phyloP scores from a whole-genome alignment of 1,284 basidiomycete species.

The Pascua guehoae region DNA sequence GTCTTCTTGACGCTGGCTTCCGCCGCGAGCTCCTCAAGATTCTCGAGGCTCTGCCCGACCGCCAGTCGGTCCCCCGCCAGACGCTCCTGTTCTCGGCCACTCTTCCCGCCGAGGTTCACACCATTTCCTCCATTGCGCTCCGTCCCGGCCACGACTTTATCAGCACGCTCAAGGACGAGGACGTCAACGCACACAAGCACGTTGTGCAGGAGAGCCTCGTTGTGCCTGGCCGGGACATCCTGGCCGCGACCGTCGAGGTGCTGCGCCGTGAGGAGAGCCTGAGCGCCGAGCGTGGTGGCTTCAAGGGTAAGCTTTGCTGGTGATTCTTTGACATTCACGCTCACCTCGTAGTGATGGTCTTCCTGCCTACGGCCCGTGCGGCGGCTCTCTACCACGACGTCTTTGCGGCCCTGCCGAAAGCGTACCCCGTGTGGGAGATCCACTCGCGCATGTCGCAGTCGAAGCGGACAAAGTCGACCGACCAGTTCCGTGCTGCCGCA shows the following conservation, averaged over 20 bases:
- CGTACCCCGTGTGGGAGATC: constrained; percentile 40
- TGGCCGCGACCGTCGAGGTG: constrained; percentile 52
- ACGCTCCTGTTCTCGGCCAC: constrained; percentile 54
- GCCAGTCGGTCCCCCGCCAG: constrained; percentile 39
- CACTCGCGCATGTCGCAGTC: constrained; percentile 45
- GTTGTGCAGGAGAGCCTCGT: constrained; percentile 59
- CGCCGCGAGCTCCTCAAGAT: constrained; percentile 39
- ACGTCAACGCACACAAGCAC: constrained; percentile 64
- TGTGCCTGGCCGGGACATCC: constrained; percentile 51
- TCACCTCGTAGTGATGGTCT: constrained; percentile 53
- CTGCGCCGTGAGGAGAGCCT: constrained; percentile 42
- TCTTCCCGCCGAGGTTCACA: constrained; percentile 48
- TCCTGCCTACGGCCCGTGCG: constrained; percentile 67
- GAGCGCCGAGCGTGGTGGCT: constrained; percentile 25
- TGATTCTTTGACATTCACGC: background rate
- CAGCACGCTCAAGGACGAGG: constrained; percentile 60
- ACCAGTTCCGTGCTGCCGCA: constrained; percentile 55
- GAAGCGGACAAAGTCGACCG: constrained; percentile 54
- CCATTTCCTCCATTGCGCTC: constrained; percentile 54
- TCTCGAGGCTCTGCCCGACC: constrained; percentile 42
- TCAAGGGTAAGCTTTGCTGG: constrained; percentile 36
- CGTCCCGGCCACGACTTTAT: constrained; percentile 58
- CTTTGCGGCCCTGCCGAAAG: constrained; percentile 39
- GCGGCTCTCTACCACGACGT: constrained; percentile 58
- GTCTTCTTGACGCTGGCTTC: constrained; percentile 50